Conservation (phyloP, 1,284 basidiomycete genomes). For the Singerocomus inundabilis region DNA sequence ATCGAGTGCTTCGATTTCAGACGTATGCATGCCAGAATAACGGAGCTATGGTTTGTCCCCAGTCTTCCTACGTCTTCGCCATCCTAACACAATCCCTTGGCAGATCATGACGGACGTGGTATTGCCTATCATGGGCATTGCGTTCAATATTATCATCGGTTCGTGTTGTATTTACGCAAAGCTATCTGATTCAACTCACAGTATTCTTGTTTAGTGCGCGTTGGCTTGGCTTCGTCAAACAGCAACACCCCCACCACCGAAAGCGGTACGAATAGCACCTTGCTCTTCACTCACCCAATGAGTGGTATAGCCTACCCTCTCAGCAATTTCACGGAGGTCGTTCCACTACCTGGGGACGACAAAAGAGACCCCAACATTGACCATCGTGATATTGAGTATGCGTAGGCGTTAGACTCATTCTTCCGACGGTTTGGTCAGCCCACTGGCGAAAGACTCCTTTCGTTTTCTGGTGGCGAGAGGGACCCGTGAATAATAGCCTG, state of each 20-base stretch:
- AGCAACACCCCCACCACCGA: not conserved
- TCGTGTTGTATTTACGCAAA: not conserved
- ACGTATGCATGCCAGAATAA: conserved; percentile 9
- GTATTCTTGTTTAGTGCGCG: not conserved
- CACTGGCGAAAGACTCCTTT: not conserved
- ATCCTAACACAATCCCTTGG: not conserved
- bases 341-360: not conserved
- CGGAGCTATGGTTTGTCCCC: conserved; percentile 5
- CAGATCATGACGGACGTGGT: conserved; percentile 12
- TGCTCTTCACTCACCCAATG: not conserved
- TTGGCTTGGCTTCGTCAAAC: not conserved
- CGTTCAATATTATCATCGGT: conserved; percentile 14
- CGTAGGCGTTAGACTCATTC: not conserved
- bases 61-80: not conserved
- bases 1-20: not conserved
- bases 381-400: not conserved
- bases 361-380: not conserved
- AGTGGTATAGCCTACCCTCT: not conserved
- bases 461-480: not conserved
- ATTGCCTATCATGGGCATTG: conserved; percentile 12
- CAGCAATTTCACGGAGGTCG: not conserved
- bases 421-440: not conserved
- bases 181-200: not conserved
- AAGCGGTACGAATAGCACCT: not conserved
- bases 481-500: not conserved